Conservation (phyloP, 2,329 filamentous ascomycete species). For the Penicillium aurantiogriseum region DNA sequence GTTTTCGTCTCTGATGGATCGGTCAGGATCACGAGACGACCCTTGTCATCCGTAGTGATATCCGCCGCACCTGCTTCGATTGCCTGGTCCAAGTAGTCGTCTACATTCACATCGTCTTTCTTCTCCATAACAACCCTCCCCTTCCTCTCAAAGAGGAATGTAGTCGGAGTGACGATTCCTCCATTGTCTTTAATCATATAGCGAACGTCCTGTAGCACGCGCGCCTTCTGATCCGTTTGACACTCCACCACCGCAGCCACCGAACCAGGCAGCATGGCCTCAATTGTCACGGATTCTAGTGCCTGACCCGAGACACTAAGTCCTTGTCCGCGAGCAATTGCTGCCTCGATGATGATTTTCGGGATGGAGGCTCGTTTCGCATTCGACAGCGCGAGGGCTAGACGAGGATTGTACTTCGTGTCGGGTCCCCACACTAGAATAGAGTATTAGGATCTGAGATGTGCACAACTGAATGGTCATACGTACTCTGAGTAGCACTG, state of each 20-base stretch:
- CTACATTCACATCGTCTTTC: slow-evolving; percentile 55
- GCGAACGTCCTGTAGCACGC: slow-evolving; percentile 71
- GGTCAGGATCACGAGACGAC: slow-evolving; percentile 68
- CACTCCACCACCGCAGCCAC: slow-evolving; percentile 78
- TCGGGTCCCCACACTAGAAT: slow-evolving; percentile 70
- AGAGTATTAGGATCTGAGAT: slow-evolving; percentile 12
- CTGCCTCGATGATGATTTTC: slow-evolving; percentile 78
- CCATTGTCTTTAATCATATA: slow-evolving; percentile 67
- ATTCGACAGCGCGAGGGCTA: slow-evolving; percentile 68
- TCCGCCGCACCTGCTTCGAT: slow-evolving; percentile 75
- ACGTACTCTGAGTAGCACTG: slow-evolving; percentile 69
- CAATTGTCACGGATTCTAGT: slow-evolving; percentile 75
- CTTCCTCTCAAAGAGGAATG: slow-evolving; percentile 80
- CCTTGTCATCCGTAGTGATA: slow-evolving; percentile 60
- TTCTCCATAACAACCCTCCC: slow-evolving; percentile 71
- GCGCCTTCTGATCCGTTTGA: slow-evolving; percentile 76
- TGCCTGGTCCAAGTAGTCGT: slow-evolving; percentile 75
- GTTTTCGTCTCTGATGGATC: slow-evolving; percentile 64
- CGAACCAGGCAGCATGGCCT: slow-evolving; percentile 73
- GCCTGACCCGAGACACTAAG: slow-evolving; percentile 69
- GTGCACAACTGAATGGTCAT: not conserved
- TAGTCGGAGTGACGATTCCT: slow-evolving; percentile 69
- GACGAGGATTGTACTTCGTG: slow-evolving; percentile 68
- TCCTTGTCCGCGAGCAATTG: slow-evolving; percentile 86
- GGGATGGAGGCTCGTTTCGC: slow-evolving; percentile 86